Evolutionary conservation across 2,329 filamentous ascomycete species (phyloP), one percentile per base, ranked within the genome.

Genomic region (Atkinsonella hypoxylon): DNA sequence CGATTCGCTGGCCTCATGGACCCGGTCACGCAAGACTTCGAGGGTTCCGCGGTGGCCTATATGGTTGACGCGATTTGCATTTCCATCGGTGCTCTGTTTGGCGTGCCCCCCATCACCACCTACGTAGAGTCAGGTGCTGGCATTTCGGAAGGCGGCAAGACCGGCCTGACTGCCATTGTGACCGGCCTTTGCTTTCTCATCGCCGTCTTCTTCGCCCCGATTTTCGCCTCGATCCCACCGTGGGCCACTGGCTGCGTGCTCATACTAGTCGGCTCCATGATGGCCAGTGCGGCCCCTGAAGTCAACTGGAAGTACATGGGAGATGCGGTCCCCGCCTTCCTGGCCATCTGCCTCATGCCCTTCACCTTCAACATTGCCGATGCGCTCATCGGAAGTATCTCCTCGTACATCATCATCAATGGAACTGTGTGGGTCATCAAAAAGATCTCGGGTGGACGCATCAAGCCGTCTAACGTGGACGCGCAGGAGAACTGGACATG

Each of bases 181-280:
- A 83, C 87, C 0, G 89, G 89, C 5, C 51, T 94, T 47, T 89
- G 85, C 69, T 95, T 95, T 73, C 85, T 95, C 70, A 80, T 94
- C 62, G 81, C 86, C 51, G 78, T 94, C 54, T 94, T 94, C 74
- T 94, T 94, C 63, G 88, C 89, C 0, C 89, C 89, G 0, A 91
- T 94, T 51, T 94, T 94, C 62, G 88, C 89, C 10, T 90, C 86
- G 0, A 93, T 94, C 52, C 89, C 89, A 4, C 83, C 88, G 0
- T 94, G 87, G 87, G 89, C 89, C 2, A 95, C 89, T 0, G 89
- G 89, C 45, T 89, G 85, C 63, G 89, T 89, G n/a, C 76, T 94
- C 26, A 77, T 95, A 58, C 81, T 95, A 39, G 87, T 95, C 50
- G 89, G 89, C n/a, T 82, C 83, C 18, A 84, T 94, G 76, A 94